Evolutionary conservation across 2,329 filamentous ascomycete genomes (phyloP).

Genomic region (Claviceps cyperi): DNA sequence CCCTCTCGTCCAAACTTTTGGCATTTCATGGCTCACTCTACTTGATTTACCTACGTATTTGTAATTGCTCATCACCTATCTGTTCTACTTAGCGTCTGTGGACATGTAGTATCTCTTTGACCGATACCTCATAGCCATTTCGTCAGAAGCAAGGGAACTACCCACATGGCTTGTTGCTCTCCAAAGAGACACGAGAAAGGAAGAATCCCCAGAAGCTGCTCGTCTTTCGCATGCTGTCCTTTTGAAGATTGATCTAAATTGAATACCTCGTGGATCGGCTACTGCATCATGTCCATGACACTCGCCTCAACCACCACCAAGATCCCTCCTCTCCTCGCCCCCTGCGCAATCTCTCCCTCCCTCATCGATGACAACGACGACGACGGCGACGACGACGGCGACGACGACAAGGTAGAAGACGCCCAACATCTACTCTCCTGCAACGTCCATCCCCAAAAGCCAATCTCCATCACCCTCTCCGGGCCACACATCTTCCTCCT

Average conservation of each 20-base stretch:
- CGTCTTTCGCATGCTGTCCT: background rate
- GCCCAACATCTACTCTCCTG: slow-evolving; percentile 1
- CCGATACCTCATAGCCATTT: background rate
- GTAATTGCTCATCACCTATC: background rate
- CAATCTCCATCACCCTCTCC: slow-evolving; percentile 38
- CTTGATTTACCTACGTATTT: no score
- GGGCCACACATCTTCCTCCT: slow-evolving; percentile 31
- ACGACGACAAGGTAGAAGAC: background rate
- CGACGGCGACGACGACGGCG: background rate
- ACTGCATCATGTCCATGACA: slow-evolving; percentile 3
- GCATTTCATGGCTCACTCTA: background rate
- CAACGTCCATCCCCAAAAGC: slow-evolving; percentile 28
- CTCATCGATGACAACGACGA: background rate
- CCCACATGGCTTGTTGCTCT: background rate
- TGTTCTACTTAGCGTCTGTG: background rate
- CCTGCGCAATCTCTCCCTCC: background rate
- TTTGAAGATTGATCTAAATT: background rate
- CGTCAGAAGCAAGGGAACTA: background rate
- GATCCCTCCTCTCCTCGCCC: background rate
- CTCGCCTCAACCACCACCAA: background rate
- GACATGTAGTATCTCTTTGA: background rate
- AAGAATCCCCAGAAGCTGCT: background rate
- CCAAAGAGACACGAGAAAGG: background rate
- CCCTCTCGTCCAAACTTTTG: background rate
- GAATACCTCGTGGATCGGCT: background rate